These are phyloP conservation scores for Lichtheimia corymbifera DNA, from an alignment of 371 early-diverging fungal genomes.

Conservation along the genomic window DNA sequence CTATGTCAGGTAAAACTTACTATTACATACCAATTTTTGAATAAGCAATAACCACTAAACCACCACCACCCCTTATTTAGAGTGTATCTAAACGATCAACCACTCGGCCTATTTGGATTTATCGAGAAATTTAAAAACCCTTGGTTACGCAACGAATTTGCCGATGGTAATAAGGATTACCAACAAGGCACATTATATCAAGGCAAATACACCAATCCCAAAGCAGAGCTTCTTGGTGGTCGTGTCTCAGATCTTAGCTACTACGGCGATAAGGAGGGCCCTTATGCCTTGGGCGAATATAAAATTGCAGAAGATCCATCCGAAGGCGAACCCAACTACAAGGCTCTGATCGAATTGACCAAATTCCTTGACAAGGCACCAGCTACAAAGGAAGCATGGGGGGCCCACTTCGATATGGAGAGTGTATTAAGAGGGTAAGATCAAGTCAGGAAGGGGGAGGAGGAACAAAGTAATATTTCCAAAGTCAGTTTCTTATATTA, in stretches of 20 bases:
- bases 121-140: conserved; percentile 35
- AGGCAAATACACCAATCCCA: conserved; percentile 15
- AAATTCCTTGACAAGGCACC: conserved; percentile 36
- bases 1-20: conserved; percentile 17
- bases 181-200: conserved; percentile 35
- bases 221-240: neutral
- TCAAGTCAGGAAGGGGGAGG: neutral
- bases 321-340: conserved; percentile 11
- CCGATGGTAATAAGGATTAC: conserved; percentile 23
- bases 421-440: conserved; percentile 32
- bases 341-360: conserved; percentile 28
- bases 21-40: too few relatives aligned
- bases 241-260: conserved; percentile 22
- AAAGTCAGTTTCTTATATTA: too few relatives aligned
- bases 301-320: conserved; percentile 23
- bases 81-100: conserved; percentile 33
- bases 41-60: too few relatives aligned
- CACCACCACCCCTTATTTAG: conserved; percentile 11
- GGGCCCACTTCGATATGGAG: conserved; percentile 28
- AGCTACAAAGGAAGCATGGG: conserved; percentile 22
- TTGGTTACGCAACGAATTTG: conserved; percentile 37
- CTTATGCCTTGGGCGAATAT: conserved; percentile 28
- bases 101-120: conserved; percentile 37
- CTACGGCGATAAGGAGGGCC: conserved; percentile 15
- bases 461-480: neutral